Percentiles rank a stretch among this genome's conserved stretches.
These are phyloP conservation scores for Ophiocordyceps camponoti-floridani DNA, from an alignment of 2,329 filamentous ascomycete species.

Conservation along the genomic window DNA sequence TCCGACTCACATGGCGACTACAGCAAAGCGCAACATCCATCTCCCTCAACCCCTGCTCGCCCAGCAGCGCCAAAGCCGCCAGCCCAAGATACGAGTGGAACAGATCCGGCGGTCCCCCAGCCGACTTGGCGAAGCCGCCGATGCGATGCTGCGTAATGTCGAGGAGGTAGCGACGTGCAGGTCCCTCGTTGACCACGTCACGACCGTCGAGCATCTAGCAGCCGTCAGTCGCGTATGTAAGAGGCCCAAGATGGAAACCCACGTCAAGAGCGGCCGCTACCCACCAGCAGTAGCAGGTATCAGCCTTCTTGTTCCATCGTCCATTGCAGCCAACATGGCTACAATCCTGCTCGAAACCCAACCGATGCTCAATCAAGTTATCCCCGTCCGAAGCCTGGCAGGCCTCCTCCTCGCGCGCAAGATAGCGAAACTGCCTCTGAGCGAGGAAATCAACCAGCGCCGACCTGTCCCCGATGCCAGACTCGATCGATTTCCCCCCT, in stretches of 20 bases:
- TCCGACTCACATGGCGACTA: conserved; percentile 37
- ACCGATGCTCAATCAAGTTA: conserved; percentile 15
- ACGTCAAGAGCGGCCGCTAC: conserved; percentile 45
- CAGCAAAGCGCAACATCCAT: conserved; percentile 66
- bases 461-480: conserved; percentile 15
- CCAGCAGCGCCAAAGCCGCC: conserved; percentile 57
- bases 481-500: conserved; percentile 12
- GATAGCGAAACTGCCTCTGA: conserved; percentile 44
- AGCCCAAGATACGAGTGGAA: conserved; percentile 84
- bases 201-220: conserved; percentile 37
- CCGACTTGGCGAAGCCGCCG: conserved; percentile 62
- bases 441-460: conserved; percentile 37
- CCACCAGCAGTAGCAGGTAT: conserved; percentile 97
- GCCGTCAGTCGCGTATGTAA: background rate
- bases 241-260: background rate
- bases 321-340: conserved; percentile 68
- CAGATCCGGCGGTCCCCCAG: conserved; percentile 53
- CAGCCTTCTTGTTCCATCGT: conserved; percentile 74
- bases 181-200: conserved; percentile 36
- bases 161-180: conserved; percentile 62
- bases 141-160: conserved; percentile 75
- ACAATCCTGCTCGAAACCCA: conserved; percentile 14
- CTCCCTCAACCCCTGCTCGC: conserved; percentile 47
- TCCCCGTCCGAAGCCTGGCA: conserved; percentile 20
- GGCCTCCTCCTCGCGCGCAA: conserved; percentile 25